Percentiles rank a stretch among this genome's conserved stretches.
These are phyloP conservation scores for Cyanophora paradoxa DNA, from an alignment of 78 protist genomes.

Conservation along the genomic window DNA sequence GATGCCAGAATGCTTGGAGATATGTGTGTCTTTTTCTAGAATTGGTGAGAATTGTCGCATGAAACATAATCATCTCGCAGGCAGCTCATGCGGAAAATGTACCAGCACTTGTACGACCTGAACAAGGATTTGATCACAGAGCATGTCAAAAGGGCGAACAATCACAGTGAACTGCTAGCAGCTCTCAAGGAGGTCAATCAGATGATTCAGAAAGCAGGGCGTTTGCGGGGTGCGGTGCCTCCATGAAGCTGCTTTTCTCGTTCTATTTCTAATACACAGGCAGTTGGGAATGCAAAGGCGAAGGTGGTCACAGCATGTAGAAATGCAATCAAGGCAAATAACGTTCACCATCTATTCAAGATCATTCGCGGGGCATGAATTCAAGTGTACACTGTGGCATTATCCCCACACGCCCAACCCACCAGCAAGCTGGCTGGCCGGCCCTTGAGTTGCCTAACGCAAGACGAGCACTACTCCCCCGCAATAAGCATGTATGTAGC, in stretches of 20 bases:
- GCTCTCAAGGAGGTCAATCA: slow-evolving; percentile 40
- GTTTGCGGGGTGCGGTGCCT: slow-evolving; percentile 3
- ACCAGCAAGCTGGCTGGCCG: too few relatives aligned
- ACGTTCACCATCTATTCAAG: not conserved
- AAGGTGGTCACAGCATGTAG: not conserved
- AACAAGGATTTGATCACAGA: slow-evolving; percentile 31
- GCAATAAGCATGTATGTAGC: too few relatives aligned
- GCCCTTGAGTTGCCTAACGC: too few relatives aligned
- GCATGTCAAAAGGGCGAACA: slow-evolving; percentile 27
- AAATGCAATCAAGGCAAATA: not conserved
- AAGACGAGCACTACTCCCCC: too few relatives aligned
- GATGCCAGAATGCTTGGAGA: slow-evolving; percentile 37
- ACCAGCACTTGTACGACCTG: slow-evolving; percentile 22
- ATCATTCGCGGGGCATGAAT: too few relatives aligned
- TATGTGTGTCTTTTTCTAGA: too few relatives aligned
- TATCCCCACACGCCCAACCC: too few relatives aligned
- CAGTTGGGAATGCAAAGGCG: not conserved
- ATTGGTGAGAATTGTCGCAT: too few relatives aligned
- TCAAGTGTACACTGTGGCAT: too few relatives aligned
- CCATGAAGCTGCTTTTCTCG: too few relatives aligned
- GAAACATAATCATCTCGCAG: too few relatives aligned
- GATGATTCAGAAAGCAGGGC: slow-evolving; percentile 39
- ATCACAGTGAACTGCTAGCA: slow-evolving; percentile 25
- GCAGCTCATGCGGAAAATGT: not conserved
- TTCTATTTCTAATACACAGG: too few relatives aligned